Evolutionary conservation across 108 stramenopile genomes (phyloP), one percentile per base, ranked within the genome.

Genomic region (Skeletonema grethae): DNA sequence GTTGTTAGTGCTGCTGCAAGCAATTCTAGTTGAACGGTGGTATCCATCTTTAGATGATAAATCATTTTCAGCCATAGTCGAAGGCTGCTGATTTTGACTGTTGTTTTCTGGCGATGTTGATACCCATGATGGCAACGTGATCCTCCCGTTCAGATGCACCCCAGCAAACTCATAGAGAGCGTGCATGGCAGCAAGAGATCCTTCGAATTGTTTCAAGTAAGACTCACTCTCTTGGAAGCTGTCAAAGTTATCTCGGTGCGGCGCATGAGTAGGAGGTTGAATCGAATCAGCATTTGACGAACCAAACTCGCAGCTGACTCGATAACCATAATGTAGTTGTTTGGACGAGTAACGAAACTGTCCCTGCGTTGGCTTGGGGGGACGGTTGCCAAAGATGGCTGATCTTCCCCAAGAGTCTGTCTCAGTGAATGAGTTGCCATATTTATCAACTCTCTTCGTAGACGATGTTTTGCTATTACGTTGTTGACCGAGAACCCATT

Each of bases 331-430:
- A 56, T 61, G 63, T 56, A 48, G 31, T 28, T 72, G 43, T 31
- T 43, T 72, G 63, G 71, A 72, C 7, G 71, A 76, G 41, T 56
- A 63, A 38, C 55, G 63, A 57, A 64, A 69, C 12, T 32, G 64
- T 43, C 68, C 50, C 8, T 53, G 50, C 50, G 50, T 11, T 41
- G 61, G 22, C 62, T 35, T 32, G 4, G 38, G 57, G 15, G 67
- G 75, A n/a, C 46, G 62, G 32, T 67, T 76, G 24, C 75, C 75
- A 69, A 69, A 76, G 58, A 69, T 69, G 7, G 75, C 61, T 20
- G 67, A 61, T 30, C 75, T 18, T 5, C 75, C 75, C 68, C 63
- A 69, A 25, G 57, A 10, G 43, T 76, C 75, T 4, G 63, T 29
- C 38, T 38, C 62, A 4, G 62, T 28, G 6, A 69, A 18, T 3